These are phyloP conservation scores for Aspergillus alliaceus DNA, from an alignment of 2,329 filamentous ascomycete genomes.

Conservation along the genomic window DNA sequence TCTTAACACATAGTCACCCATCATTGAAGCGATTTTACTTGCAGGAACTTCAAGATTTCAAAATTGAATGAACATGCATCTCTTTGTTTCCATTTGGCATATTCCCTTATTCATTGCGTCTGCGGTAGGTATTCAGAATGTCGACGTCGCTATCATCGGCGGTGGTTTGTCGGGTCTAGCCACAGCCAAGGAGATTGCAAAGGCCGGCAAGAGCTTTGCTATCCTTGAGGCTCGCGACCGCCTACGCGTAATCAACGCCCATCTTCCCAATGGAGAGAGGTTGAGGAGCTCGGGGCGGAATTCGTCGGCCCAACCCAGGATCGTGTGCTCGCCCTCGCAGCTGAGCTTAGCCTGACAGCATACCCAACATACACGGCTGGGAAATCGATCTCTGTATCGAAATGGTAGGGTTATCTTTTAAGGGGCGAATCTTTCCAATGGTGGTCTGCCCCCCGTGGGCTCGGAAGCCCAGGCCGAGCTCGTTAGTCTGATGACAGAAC, in stretches of 20 bases:
- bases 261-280: constrained; percentile 15
- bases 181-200: constrained; percentile 6
- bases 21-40: too few relatives aligned
- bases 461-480: not conserved
- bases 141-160: constrained; percentile 1
- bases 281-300: constrained; percentile 26
- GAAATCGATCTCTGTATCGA: not conserved
- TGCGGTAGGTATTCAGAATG: not conserved
- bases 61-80: too few relatives aligned
- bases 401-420: not conserved
- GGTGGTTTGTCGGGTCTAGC: not conserved
- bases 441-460: not conserved
- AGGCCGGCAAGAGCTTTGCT: constrained; percentile 6
- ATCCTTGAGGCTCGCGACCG: too few relatives aligned
- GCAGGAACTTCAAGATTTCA: too few relatives aligned
- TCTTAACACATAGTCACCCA: too few relatives aligned
- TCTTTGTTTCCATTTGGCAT: too few relatives aligned
- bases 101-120: too few relatives aligned
- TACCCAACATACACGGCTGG: constrained; percentile 7
- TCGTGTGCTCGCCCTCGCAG: constrained; percentile 19
- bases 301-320: constrained; percentile 28
- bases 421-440: not conserved
- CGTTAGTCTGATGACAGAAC: not conserved
- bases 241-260: constrained; percentile 4
- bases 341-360: constrained; percentile 17